A percentile compares a stretch with the other conserved stretches of the same genome.
Conservation (phyloP, 1,139 yeast genomes). For the Candida glucosophila region DNA sequence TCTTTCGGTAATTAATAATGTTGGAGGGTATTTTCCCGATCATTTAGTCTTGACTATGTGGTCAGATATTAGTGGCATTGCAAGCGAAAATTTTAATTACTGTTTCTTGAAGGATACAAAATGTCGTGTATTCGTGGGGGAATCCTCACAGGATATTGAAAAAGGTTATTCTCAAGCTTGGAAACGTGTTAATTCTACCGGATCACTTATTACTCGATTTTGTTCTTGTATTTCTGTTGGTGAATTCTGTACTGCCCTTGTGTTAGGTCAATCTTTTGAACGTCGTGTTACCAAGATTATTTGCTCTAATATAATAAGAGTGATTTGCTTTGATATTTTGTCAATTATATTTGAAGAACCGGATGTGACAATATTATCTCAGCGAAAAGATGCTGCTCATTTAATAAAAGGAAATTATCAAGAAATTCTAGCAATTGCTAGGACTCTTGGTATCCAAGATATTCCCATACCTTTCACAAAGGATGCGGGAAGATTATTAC, state of each 20-base stretch:
- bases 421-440: conserved; percentile 11
- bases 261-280: too few relatives aligned
- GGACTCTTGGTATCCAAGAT: conserved; percentile 3
- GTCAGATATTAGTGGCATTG: conserved; percentile 11
- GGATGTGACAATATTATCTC: conserved; percentile 9
- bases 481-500: too few relatives aligned
- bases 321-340: conserved; percentile 11
- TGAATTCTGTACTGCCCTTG: too few relatives aligned
- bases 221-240: too few relatives aligned
- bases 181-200: too few relatives aligned
- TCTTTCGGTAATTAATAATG: conserved; percentile 10
- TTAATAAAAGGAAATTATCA: conserved; percentile 13
- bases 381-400: conserved; percentile 6
- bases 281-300: conserved; percentile 6
- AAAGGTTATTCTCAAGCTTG: too few relatives aligned
- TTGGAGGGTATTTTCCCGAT: conserved; percentile 4
- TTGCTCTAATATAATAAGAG: conserved; percentile 9
- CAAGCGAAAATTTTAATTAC: too few relatives aligned
- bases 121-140: too few relatives aligned
- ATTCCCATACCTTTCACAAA: too few relatives aligned
- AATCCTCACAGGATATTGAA: conserved; percentile 8
- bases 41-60: conserved; percentile 8
- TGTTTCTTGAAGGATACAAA: too few relatives aligned
- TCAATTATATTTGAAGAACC: conserved; percentile 16
- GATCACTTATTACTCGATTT: too few relatives aligned